Evolutionary conservation across 495 filamentous ascomycete genomes (phyloP), one percentile per base, ranked within the genome.

Genomic region (Daldinia decipiens): DNA sequence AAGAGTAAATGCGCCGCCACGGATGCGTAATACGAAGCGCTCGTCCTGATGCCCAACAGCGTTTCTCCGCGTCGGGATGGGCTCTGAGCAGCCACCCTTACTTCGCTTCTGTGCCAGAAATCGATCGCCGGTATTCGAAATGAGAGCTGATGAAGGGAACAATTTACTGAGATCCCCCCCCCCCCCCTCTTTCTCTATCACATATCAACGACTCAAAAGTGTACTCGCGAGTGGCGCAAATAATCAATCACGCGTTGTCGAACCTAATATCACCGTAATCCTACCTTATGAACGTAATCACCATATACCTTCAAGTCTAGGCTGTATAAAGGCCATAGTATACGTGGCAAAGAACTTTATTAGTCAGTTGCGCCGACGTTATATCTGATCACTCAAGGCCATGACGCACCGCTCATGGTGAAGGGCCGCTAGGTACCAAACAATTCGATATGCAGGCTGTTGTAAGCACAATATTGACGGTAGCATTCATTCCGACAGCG

Each of bases 401-500:
- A 36, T 9, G 4, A 50, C 51, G 51, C 52, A 47, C 9, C 34
- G 27, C 13, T 51, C 55, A 13, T 32, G 29, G 55, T 60, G 27
- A 39, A 67, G 32, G 27, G 11, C 38, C 19, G 27, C 60, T 24
- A n/a, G 36, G 56, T 50, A 64, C 45, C 31, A 17, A 17, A 43
- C 38, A 27, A 17, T 38, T 21, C 13, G 21, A 40, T 52, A 52
- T 52, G 52, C 21, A 15, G 7, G 21, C 29, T 51, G n/a, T 15
- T 7, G 36, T 34, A 19, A 32, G 53, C 26, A 29, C 40, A 64
- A 63, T 53, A 19, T 68, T 11, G 24, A 57, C 50, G 26, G 60
- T 55, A 52, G 62, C 19, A 50, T 55, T 60, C 15, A 15, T 38
- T 58, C 54, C 65, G 60, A 53, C 47, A 68, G 21, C 52, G 56